Evolutionary conservation across 768 basidiomycete species (phyloP).

Genomic region (Tricholoma sp.): DNA sequence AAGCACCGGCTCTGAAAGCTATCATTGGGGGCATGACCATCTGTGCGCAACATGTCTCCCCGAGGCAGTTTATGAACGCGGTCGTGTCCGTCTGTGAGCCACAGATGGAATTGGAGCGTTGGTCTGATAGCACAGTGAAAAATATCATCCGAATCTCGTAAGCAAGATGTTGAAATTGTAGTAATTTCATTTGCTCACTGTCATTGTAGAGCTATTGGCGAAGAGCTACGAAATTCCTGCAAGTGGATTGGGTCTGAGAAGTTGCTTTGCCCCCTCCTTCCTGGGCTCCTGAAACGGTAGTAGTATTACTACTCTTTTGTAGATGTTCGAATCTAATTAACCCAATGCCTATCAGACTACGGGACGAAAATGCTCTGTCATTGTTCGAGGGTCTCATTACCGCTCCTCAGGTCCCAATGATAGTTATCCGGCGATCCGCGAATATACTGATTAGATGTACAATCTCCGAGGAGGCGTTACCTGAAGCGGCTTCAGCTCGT

Average conservation of each 20-base stretch:
- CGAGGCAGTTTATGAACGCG: slow-evolving; percentile 60
- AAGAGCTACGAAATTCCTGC: slow-evolving; percentile 40
- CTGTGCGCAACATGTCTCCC: slow-evolving; percentile 42
- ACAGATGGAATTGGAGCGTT: slow-evolving; percentile 48
- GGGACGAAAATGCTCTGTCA: slow-evolving; percentile 22
- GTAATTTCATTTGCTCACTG: neutral
- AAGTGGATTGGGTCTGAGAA: slow-evolving; percentile 51
- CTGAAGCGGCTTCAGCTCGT: slow-evolving; percentile 21
- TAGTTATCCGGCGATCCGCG: slow-evolving; percentile 28
- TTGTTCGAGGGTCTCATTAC: slow-evolving; percentile 36
- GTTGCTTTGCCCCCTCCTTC: slow-evolving; percentile 49
- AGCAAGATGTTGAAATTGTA: slow-evolving; percentile 20
- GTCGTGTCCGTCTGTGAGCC: slow-evolving; percentile 58
- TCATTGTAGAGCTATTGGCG: slow-evolving; percentile 36
- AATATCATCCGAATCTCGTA: slow-evolving; percentile 45
- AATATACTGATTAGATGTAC: slow-evolving; percentile 22
- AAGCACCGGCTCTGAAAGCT: slow-evolving; percentile 51
- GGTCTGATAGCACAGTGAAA: slow-evolving; percentile 39
- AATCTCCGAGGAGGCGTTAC: slow-evolving; percentile 20
- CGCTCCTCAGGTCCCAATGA: slow-evolving; percentile 26
- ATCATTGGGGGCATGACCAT: slow-evolving; percentile 51
- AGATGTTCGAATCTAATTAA: neutral
- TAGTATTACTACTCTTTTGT: neutral
- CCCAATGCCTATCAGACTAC: slow-evolving; percentile 20
- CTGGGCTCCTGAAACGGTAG: slow-evolving; percentile 33